Base-by-base conservation (phyloP, 163 green algal genomes). In the Chloromonas sp. region DNA sequence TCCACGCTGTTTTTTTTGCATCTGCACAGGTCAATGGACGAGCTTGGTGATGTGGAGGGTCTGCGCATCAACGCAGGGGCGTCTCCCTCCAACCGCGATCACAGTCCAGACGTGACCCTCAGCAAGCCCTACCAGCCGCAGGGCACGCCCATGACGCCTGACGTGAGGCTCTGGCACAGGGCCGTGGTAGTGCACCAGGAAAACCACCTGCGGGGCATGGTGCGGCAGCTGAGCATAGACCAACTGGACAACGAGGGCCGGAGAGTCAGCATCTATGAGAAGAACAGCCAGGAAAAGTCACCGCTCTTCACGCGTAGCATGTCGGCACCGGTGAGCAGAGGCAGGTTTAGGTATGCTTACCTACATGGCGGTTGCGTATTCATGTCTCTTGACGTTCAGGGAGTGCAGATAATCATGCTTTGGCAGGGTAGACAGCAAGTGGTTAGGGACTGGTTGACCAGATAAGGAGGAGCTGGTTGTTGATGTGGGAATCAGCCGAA, bases 181-280 rank as follows among this genome's bases (percentile, higher is more conserved):
- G 96, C 95, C 1, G 95, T 98, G 36, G 97, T 99, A 71, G 97
- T 99, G 79, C 93, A 96, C 60, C 95, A 98, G 83, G 94, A 95
- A 60, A 89, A 91, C 87, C 84, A 79, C 79, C 82, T 98, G 82
- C 92, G 95, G 1, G 81, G 81, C 81, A 61, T 84, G 95, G 97
- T 99, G 70, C 89, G 97, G 74, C 96, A 99, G 92, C 91, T 99
- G 61, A 97, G 92, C 1, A 99, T 99, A 60, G 97, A 99, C 86
- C 96, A 98, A 91, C 98, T 99, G 88, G 96, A 99, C 89, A 98
- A 99, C 79, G 97, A 99, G 89, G 94, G 93, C 2, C 89, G 95
- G 71, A 90, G 95, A 60, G 95, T 98, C 70, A 93, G 88, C 83
- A 90, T 92, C 13, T 94, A 92, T 61, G 89, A 92, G 60, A 91